These are phyloP conservation scores for Trametes pubescens DNA, from an alignment of 1,284 basidiomycete species.

Conservation along the genomic window DNA sequence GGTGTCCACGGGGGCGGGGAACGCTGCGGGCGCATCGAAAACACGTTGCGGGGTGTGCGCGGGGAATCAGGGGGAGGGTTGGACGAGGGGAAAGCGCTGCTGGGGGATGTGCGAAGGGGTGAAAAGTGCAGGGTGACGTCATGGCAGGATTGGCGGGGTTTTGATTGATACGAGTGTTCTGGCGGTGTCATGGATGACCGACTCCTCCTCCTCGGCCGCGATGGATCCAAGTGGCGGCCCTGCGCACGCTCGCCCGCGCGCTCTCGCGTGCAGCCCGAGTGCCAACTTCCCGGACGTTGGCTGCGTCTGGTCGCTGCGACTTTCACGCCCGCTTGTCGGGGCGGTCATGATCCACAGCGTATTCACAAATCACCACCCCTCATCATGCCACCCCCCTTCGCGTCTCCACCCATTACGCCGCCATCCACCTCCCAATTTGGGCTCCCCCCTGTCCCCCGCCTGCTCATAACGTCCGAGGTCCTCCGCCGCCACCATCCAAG, in stretches of 20 bases:
- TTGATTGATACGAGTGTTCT: conserved; percentile 16
- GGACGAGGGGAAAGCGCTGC: conserved; percentile 1
- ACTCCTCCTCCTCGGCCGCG: conserved; percentile 3
- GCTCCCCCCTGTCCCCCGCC: conserved; percentile 22
- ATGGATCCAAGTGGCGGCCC: neutral
- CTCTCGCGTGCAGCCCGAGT: neutral
- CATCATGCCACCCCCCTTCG: conserved; percentile 25
- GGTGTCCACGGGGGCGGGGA: neutral
- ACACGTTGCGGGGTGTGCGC: conserved; percentile 24
- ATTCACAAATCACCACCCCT: conserved; percentile 21
- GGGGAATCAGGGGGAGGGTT: conserved; percentile 1
- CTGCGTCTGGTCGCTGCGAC: conserved; percentile 2
- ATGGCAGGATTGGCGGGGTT: conserved; percentile 26
- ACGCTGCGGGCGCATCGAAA: conserved; percentile 7
- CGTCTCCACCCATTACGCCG: conserved; percentile 33
- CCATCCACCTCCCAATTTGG: conserved; percentile 19
- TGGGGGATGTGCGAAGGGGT: conserved; percentile 5
- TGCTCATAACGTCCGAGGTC: conserved; percentile 17
- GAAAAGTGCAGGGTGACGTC: conserved; percentile 26
- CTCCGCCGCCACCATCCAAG: conserved; percentile 10
- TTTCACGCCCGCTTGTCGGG: conserved; percentile 19
- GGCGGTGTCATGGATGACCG: conserved; percentile 21
- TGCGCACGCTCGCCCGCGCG: neutral
- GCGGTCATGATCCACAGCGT: conserved; percentile 21
- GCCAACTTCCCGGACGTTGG: neutral